phyloP scores from a whole-genome alignment of 371 early-diverging fungal species.

The Coemansia sp. region DNA sequence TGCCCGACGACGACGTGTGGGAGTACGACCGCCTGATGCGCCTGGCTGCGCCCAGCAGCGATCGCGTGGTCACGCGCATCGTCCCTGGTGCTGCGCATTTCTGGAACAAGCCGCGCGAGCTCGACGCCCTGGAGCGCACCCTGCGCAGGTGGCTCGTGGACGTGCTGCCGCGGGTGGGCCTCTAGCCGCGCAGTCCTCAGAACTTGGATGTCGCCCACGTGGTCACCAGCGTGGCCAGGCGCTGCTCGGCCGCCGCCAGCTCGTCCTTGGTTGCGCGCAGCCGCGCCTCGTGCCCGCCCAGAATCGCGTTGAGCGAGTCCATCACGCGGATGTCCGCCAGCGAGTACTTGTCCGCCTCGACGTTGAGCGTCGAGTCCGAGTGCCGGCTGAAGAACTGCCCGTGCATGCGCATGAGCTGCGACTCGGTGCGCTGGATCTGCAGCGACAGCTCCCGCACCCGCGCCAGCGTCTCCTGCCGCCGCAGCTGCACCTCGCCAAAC shows the following conservation, averaged over 20 bases:
- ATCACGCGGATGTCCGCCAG: conserved; percentile 10
- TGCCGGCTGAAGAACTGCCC: background rate
- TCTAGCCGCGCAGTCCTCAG: conserved; percentile 3
- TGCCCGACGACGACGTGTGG: conserved; percentile 47
- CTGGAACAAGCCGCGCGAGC: conserved; percentile 15
- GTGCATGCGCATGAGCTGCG: conserved; percentile 15
- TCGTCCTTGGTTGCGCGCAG: conserved; percentile 22
- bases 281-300: conserved; percentile 23
- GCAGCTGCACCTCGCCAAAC: conserved; percentile 10
- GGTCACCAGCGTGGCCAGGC: conserved; percentile 11
- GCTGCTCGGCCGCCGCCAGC: conserved; percentile 19
- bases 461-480: conserved; percentile 23
- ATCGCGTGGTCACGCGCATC: conserved; percentile 19
- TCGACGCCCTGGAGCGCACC: background rate
- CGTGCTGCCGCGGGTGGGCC: background rate
- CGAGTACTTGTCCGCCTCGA: background rate
- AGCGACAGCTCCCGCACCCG: conserved; percentile 16
- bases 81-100: conserved; percentile 36
- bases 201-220: conserved; percentile 32
- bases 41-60: conserved; percentile 6
- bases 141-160: conserved; percentile 8
- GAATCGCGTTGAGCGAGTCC: conserved; percentile 4
- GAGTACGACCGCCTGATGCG: conserved; percentile 46
- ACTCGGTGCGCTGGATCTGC: conserved; percentile 29
- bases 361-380: background rate